A percentile compares a stretch with the other conserved stretches of the same genome.
These are phyloP conservation scores for Linnemannia exigua DNA, from an alignment of 192 early-diverging fungal genomes.

Conservation along the genomic window DNA sequence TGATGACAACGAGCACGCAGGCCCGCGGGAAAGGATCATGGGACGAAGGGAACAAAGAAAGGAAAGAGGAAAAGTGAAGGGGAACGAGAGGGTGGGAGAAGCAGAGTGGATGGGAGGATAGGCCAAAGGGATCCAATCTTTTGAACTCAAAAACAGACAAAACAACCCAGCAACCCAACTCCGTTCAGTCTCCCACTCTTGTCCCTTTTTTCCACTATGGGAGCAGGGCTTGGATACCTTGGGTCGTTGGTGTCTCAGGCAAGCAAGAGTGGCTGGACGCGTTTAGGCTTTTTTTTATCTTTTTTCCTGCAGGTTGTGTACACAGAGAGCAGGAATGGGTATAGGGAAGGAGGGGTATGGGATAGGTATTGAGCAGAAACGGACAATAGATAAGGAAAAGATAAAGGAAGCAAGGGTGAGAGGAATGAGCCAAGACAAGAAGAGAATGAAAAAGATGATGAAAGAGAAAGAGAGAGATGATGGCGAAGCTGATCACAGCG, in stretches of 20 bases:
- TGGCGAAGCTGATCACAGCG: background rate
- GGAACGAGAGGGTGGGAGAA: background rate
- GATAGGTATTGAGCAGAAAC: no score
- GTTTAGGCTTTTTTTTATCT: background rate
- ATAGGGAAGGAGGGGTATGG: background rate
- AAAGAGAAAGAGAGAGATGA: background rate
- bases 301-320: background rate
- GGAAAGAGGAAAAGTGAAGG: background rate
- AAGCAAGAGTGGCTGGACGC: background rate
- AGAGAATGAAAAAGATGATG: background rate
- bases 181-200: slow-evolving; percentile 7
- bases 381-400: background rate
- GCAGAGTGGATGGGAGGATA: background rate
- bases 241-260: background rate
- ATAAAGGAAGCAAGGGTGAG: background rate
- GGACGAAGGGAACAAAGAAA: background rate
- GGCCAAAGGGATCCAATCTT: background rate
- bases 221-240: background rate
- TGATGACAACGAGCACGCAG: background rate
- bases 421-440: background rate
- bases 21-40: background rate
- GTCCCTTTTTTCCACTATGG: background rate
- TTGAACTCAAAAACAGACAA: background rate
- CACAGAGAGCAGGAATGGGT: background rate
- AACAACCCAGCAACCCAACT: background rate